Percentiles rank a stretch among this genome's conserved stretches.
Evolutionary conservation across 106 monocot genomes (phyloP).

Genomic region (Acorus gramineus): DNA sequence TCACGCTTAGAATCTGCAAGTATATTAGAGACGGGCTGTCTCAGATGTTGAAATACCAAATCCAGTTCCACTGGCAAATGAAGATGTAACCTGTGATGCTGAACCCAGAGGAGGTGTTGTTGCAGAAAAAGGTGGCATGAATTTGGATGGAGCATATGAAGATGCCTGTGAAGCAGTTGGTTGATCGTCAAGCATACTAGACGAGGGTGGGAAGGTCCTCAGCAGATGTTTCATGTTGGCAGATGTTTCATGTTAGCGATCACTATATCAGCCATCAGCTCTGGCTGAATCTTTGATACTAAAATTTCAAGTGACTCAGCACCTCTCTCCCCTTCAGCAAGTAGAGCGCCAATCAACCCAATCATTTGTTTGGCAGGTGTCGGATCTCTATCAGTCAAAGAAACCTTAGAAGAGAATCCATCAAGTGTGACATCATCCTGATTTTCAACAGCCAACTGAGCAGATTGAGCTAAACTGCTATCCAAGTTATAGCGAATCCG

Average conservation of each 20-base stretch:
- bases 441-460: constrained; percentile 7
- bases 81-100: constrained; percentile 14
- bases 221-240: constrained; percentile 1
- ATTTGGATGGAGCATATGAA: constrained; percentile 3
- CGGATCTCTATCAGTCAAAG: constrained; percentile 31
- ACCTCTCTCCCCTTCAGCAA: constrained; percentile 92
- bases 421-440: constrained; percentile 10
- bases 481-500: constrained; percentile 20
- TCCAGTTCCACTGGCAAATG: constrained; percentile 10
- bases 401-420: constrained; percentile 28
- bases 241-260: constrained; percentile 76
- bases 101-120: constrained; percentile 11
- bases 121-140: constrained; percentile 1
- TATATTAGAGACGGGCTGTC: constrained; percentile 14
- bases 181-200: constrained; percentile 13
- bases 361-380: constrained; percentile 86
- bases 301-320: constrained; percentile 68
- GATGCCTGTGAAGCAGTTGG: constrained; percentile 12
- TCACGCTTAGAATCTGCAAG: constrained; percentile 59
- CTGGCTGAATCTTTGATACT: constrained; percentile 74
- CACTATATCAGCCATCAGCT: constrained; percentile 86
- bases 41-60: constrained; percentile 22
- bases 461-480: constrained; percentile 14
- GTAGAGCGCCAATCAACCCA: constrained; percentile 71
- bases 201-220: background rate